phyloP scores from a whole-genome alignment of 371 early-diverging fungal genomes.

The Apophysomyces variabilis region DNA sequence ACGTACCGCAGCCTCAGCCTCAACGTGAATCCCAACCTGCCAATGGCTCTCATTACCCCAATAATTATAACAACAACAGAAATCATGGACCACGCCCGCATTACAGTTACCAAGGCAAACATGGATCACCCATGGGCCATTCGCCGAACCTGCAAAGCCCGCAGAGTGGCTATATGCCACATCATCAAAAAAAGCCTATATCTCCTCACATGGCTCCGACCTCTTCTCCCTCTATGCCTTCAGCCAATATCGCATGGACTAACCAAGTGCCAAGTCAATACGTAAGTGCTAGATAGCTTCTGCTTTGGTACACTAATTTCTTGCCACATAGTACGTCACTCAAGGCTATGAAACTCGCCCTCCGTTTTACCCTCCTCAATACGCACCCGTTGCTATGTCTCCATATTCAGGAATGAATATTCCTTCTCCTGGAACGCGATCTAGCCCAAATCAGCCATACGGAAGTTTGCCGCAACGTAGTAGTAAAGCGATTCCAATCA shows the following conservation, averaged over 20 bases:
- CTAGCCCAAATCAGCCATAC: neutral
- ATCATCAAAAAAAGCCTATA: constrained; percentile 37
- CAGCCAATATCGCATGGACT: constrained; percentile 15
- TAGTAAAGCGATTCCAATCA: constrained; percentile 69
- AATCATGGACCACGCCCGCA: constrained; percentile 20
- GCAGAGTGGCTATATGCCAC: constrained; percentile 33
- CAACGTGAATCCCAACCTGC: neutral
- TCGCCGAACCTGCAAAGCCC: constrained; percentile 40
- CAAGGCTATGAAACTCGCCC: constrained; percentile 30
- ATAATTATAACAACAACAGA: constrained; percentile 15
- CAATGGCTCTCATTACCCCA: constrained; percentile 1
- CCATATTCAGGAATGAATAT: neutral
- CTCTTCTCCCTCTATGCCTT: constrained; percentile 31
- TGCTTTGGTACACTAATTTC: neutral
- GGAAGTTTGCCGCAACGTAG: constrained; percentile 31
- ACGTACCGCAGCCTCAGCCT: constrained; percentile 10
- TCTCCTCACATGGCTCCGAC: constrained; percentile 40
- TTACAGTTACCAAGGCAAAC: constrained; percentile 9
- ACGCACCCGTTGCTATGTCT: constrained; percentile 41
- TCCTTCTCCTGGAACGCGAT: neutral
- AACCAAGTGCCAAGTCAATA: constrained; percentile 20
- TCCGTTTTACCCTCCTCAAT: constrained; percentile 25
- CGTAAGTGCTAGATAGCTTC: constrained; percentile 22
- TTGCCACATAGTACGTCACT: constrained; percentile 31
- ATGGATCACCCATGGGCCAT: constrained; percentile 25